phyloP scores from a whole-genome alignment of 176 grass and related monocot species.

The Chrysopogon serrulatus region DNA sequence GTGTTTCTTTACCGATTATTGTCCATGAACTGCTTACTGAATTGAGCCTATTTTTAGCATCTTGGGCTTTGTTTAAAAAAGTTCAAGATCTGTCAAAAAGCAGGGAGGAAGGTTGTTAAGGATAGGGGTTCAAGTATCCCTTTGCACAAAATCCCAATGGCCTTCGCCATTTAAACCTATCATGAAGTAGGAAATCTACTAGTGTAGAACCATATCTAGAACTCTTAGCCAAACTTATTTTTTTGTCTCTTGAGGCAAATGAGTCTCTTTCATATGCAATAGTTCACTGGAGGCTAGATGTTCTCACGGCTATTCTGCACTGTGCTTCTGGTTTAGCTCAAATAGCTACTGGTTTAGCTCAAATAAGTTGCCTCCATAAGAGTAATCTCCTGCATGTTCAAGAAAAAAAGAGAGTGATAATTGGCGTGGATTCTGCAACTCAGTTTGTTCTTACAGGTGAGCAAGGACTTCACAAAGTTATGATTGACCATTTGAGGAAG shows the following conservation, averaged over 20 bases:
- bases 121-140: neutral
- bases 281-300: neutral
- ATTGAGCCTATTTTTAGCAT: conserved; percentile 16
- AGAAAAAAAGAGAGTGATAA: neutral
- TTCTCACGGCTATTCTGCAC: neutral
- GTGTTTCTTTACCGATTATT: neutral
- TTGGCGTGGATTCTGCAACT: conserved; percentile 38
- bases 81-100: conserved; percentile 9
- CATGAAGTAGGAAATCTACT: neutral
- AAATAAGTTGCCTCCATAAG: neutral
- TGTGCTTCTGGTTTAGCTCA: conserved; percentile 4
- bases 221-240: neutral
- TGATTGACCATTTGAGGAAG: conserved; percentile 88
- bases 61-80: conserved; percentile 2
- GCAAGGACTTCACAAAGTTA: conserved; percentile 67
- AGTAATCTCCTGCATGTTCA: neutral
- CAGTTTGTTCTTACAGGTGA: conserved; percentile 95
- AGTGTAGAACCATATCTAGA: neutral
- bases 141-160: neutral
- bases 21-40: neutral
- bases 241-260: conserved; percentile 17
- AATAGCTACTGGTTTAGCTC: no score
- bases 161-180: neutral
- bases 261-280: conserved; percentile 20
- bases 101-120: conserved; percentile 5